A percentile compares a stretch with the other conserved stretches of the same genome.
phyloP scores from a whole-genome alignment of 2,329 filamentous ascomycete species.

The Claviceps cyperi region DNA sequence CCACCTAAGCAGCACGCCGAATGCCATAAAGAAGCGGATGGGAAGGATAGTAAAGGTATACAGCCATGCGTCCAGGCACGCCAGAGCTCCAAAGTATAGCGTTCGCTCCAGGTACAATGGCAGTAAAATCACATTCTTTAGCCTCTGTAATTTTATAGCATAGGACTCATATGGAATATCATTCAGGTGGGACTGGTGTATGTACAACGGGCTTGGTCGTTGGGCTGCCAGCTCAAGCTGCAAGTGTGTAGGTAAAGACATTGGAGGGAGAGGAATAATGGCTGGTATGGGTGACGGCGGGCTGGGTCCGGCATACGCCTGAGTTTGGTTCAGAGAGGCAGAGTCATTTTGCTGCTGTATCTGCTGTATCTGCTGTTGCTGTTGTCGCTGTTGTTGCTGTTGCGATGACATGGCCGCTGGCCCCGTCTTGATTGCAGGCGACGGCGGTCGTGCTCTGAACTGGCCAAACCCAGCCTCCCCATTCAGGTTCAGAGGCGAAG shows the following conservation, averaged over 20 bases:
- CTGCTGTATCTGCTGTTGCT: neutral
- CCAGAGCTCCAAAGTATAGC: constrained; percentile 74
- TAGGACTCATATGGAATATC: constrained; percentile 79
- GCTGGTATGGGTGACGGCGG: constrained; percentile 36
- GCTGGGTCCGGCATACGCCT: constrained; percentile 13
- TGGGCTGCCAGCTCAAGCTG: constrained; percentile 50
- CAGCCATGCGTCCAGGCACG: constrained; percentile 90
- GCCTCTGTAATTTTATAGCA: constrained; percentile 76
- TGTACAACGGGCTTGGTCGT: constrained; percentile 50
- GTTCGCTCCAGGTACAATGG: constrained; percentile 72
- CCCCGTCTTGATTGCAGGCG: constrained; percentile 12
- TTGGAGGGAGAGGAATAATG: constrained; percentile 47
- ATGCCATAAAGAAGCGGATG: constrained; percentile 69
- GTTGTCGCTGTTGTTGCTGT: constrained; percentile 2
- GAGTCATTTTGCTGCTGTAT: constrained; percentile 4
- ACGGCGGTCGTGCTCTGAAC: constrained; percentile 5
- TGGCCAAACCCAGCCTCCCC: constrained; percentile 12
- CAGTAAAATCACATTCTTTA: constrained; percentile 76
- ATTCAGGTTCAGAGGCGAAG: constrained; percentile 31
- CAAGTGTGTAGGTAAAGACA: constrained; percentile 51
- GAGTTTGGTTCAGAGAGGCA: constrained; percentile 6
- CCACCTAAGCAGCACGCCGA: constrained; percentile 63
- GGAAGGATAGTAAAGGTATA: constrained; percentile 94
- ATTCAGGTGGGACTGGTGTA: constrained; percentile 40
- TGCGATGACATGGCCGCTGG: constrained; percentile 11